Base-by-base conservation (phyloP, 2,329 filamentous ascomycete genomes). In the Fusarium algeriense region DNA sequence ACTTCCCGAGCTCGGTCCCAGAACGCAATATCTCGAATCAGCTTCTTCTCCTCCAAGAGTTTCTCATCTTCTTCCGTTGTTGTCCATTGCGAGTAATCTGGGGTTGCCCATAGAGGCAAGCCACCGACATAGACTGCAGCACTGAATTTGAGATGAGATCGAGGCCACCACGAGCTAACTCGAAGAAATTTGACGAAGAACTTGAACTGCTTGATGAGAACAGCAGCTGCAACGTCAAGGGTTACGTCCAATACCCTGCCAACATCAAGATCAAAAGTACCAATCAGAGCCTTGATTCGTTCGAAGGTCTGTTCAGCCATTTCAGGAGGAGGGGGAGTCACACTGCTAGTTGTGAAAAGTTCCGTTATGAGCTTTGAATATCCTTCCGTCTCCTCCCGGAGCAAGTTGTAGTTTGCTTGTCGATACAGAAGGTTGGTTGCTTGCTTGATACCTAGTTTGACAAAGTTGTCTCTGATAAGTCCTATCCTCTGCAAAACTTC, bases 311-410 rank as follows among this genome's bases (percentile, higher is more conserved):
- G 91, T 74, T 93, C 90, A 4, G 95, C 93, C 38, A 92, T 88
- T 68, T 94, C 92, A 57, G 89, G 89, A 4, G 90, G 90, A n/a
- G 92, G 91, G 26, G 90, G 90, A 59, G 92, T 90, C 67, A 88
- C 90, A 74, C 91, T 91, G 76, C 92, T 93, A 1, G 93, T 97
- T 11, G 94, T 95, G 81, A 98, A 99, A 35, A 98, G 90, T 80
- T 99, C 96, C 0, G 95, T 98, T 66, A 97, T 90, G 49, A 99
- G 89, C 80, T 99, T 99, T 0, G 96, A 95, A 79, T 97, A 99
- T 43, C 97, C 96, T 82, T 99, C 96, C 0, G 94, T 94, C 81
- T 99, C 96, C 83, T 99, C 96, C 46, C 96, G 91, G 23, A 99
- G 85, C 11, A 99, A 84, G 77, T 99, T 99, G 85, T 97, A 98